Conservation (phyloP, 306 rosid species). For the Dryas alaskensis region DNA sequence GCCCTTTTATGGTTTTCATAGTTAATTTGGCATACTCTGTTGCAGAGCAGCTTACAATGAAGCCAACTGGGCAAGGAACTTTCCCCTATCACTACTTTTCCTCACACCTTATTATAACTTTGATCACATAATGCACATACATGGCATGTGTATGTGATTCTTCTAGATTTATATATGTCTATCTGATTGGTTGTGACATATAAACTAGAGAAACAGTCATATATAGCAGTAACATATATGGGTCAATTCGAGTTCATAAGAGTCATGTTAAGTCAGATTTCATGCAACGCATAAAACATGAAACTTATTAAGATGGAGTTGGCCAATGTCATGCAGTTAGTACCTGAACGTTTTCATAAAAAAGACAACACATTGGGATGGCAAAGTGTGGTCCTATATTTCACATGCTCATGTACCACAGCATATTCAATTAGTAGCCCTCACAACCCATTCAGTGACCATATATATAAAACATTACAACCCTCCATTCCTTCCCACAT, state of each 20-base stretch:
- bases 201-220: neutral
- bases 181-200: no score
- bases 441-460: neutral
- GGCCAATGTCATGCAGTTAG: neutral
- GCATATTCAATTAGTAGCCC: neutral
- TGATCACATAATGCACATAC: no score
- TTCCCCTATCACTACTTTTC: no score
- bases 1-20: no score
- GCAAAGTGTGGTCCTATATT: slow-evolving; percentile 23
- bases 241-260: no score
- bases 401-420: slow-evolving; percentile 22
- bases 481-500: neutral
- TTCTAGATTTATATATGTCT: no score
- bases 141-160: no score
- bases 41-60: no score
- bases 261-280: neutral
- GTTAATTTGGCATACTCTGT: no score
- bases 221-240: no score
- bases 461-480: neutral
- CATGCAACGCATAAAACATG: neutral
- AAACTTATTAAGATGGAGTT: neutral
- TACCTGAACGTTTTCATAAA: neutral
- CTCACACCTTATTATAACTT: no score
- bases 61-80: no score
- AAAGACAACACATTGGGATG: slow-evolving; percentile 13